Evolutionary conservation across 2,329 filamentous ascomycete species (phyloP), one percentile per base, ranked within the genome.

Genomic region (Shiraia bambusicola): DNA sequence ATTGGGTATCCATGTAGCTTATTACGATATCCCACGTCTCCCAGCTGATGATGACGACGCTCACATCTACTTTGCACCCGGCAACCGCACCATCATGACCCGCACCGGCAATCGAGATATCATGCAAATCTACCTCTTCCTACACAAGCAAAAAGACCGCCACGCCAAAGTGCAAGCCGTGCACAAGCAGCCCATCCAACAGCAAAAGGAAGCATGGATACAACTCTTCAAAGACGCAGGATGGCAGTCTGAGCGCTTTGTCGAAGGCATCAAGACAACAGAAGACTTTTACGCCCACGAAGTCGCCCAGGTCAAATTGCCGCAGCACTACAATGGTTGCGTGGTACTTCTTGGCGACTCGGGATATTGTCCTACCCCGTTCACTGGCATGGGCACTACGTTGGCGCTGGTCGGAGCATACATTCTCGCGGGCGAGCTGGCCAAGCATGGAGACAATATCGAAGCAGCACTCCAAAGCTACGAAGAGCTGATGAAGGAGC

Each of bases 301-400:
- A 3, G 56, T 78, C 17, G 70, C 61, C 0, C 67, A 76, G 34
- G 70, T 82, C 17, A 72, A 72, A 34, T 48, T 76, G 49, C 54
- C 69, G 0, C 42, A 43, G 3, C 78, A 72, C 72, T 71, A 63
- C 13, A 60, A 60, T 0, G 74, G 75, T 0, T 71, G 78, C 0
- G 70, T 81, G 1, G 72, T 68, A 1, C 61, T 82, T 0, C 43
- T 81, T 0, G 80, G 79, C 0, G 79, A 84, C 48, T 76, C 80
- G 0, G 69, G 58, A 0, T 67, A 66, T 38, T 67, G 28, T 47
- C 56, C 30, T 26, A 43, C 36, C 4, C 52, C 58, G 8, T 57
- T 58, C 1, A 58, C 55, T 11, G 59, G 58, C 1, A 43, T 54
- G 22, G 60, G 61, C 0, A 58, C 58, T 1, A 64, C 58, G 8